Base-by-base conservation (phyloP, 768 basidiomycete species). In the Phallus indusiatus region DNA sequence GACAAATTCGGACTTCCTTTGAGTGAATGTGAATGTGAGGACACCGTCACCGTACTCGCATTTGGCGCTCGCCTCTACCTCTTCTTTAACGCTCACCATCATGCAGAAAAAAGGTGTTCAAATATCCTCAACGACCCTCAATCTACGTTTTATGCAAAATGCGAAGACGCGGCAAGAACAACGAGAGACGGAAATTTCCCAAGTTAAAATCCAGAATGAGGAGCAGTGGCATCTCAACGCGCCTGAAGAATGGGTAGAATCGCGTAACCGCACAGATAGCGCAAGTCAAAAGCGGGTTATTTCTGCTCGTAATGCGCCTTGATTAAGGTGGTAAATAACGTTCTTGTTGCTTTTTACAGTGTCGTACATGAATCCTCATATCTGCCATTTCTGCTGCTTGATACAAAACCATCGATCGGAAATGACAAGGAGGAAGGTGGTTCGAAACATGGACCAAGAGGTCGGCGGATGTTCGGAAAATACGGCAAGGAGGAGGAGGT, bases 121-220 rank as follows among this genome's bases (percentile, higher is more conserved):
- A 24, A 59, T 59, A 51, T 59, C 57, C 6, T 59, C 57, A 37
- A 59, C 33, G n/a, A 59, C 57, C 14, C 57, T 59, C n/a, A 52
- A 22, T 17, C 22, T 59, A 35, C 48, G 57, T 12, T 59, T 59
- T 53, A 59, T 59, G 57, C 22, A 59, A 53, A 59, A 52, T 53
- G 57, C 57, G 33, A 51, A 35, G 17, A 52, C 12, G 47, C 35
- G 35, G 33, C 22, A 50, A 24, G 28, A 59, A 47, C 49, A 59
- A 51, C 49, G n/a, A 5, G 48, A 59, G 17, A 35, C 37, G 14
- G 57, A 59, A 34, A 49, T 18, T 5, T 47, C 57, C 5, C 50
- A 36, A 42, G 49, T 28, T 14, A 59, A 53, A 51, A 37, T 59
- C 9, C 36, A 28, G 34, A 51, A 11, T 5, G 47, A 59, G 20